phyloP scores from a whole-genome alignment of 2,329 filamentous ascomycete genomes.

The Trichoderma oligosporum region DNA sequence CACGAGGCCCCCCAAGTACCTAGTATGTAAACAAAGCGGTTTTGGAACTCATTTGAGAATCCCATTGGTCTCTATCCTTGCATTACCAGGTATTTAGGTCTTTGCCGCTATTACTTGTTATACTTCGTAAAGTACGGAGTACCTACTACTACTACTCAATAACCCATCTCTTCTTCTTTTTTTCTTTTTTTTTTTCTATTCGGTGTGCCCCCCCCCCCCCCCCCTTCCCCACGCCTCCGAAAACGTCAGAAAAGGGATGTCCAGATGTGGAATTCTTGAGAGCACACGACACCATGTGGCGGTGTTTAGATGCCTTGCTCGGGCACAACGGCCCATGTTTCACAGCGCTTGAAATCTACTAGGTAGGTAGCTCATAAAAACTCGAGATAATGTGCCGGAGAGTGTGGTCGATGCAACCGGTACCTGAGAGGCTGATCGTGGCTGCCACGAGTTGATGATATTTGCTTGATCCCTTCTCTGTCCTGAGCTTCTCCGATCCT shows the following conservation, averaged over 20 bases:
- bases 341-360: conserved; percentile 14
- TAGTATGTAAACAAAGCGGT: too few relatives aligned
- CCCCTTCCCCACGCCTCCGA: conserved; percentile 10
- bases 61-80: too few relatives aligned
- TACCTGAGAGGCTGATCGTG: neutral
- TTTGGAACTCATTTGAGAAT: too few relatives aligned
- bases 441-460: conserved; percentile 4
- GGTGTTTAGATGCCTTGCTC: neutral
- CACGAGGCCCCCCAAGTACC: too few relatives aligned
- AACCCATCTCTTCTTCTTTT: too few relatives aligned
- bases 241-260: conserved; percentile 6
- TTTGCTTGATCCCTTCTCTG: conserved; percentile 14
- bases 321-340: conserved; percentile 2
- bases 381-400: neutral
- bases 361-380: too few relatives aligned
- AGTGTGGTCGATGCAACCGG: neutral
- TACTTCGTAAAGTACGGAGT: too few relatives aligned
- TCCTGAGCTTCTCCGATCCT: conserved; percentile 16
- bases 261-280: neutral
- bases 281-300: conserved; percentile 18
- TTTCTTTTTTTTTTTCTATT: too few relatives aligned
- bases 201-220: too few relatives aligned
- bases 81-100: too few relatives aligned
- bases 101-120: too few relatives aligned
- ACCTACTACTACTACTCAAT: too few relatives aligned